phyloP scores from a whole-genome alignment of 2,329 filamentous ascomycete species.

The Xylariaceae sp. region DNA sequence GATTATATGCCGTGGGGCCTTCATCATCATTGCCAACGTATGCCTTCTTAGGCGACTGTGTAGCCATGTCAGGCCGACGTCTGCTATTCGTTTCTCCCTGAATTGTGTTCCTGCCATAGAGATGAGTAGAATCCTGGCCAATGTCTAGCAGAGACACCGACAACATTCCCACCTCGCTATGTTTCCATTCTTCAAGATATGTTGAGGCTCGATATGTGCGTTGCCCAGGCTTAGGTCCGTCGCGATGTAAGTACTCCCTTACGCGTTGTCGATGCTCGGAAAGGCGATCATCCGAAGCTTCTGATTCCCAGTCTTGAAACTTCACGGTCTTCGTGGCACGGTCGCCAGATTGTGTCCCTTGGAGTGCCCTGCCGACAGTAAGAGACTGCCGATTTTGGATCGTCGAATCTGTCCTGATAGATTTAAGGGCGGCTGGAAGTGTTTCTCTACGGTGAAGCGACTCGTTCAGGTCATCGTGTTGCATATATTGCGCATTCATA shows the following conservation, averaged over 20 bases:
- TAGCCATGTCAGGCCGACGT: conserved; percentile 42
- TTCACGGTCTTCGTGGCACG: conserved; percentile 29
- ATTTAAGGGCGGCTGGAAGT: conserved; percentile 9
- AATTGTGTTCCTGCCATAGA: conserved; percentile 44
- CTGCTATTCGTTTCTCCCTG: conserved; percentile 34
- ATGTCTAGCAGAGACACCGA: conserved; percentile 57
- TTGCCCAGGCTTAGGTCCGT: conserved; percentile 41
- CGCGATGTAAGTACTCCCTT: conserved; percentile 28
- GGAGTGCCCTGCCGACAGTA: conserved; percentile 7
- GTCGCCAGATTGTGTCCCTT: conserved; percentile 10
- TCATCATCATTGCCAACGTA: conserved; percentile 63
- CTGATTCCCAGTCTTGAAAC: conserved; percentile 28
- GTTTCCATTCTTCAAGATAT: conserved; percentile 69
- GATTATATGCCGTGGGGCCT: conserved; percentile 69
- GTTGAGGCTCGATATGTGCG: conserved; percentile 54
- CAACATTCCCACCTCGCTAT: conserved; percentile 58
- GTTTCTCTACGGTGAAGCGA: conserved; percentile 10
- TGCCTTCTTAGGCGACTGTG: conserved; percentile 51
- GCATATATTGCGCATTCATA: conserved; percentile 14
- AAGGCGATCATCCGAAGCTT: conserved; percentile 19
- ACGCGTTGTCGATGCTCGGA: conserved; percentile 27
- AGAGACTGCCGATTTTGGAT: conserved; percentile 12
- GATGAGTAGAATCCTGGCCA: conserved; percentile 33
- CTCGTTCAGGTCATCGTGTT: conserved; percentile 13
- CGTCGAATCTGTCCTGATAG: conserved; percentile 16